Evolutionary conservation across 2,329 filamentous ascomycete species (phyloP), one percentile per base, ranked within the genome.

Genomic region (Neonectria neomacrospora): DNA sequence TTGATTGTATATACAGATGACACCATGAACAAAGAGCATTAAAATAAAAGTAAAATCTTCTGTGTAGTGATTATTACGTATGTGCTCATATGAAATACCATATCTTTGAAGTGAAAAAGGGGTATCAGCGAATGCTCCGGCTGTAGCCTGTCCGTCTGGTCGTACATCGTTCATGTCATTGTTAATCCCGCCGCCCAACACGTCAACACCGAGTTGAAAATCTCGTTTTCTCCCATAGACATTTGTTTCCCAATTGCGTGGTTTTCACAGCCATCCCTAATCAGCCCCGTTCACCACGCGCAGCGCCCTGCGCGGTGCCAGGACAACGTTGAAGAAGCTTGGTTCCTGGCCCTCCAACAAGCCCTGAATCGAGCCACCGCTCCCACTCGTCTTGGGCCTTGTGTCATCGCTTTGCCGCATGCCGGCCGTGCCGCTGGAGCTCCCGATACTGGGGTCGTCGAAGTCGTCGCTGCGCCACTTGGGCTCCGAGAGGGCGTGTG

Each of bases 221-320:
- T 20, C 41, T 47, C 44, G 18, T 22, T 58, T 11, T 39, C 39
- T 20, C 16, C 3, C 44, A 39, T 32, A 34, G 22, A 18, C n/a
- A 32, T n/a, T 20, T 16, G 7, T 12, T 16, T 41, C 11, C 22
- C 37, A 18, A 20, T 26, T 48, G 18, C 14, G 42, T 45, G 9
- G 14, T 11, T n/a, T 10, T 20, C 22, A 41, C 3, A 39, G 26
- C 11, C 30, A 20, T 6, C 18, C n/a, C 22, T 66, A 73, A 53
- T 81, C 80, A 53, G 75, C 75, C 14, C 76, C 79, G 52, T 92
- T 92, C 22, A 92, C 88, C 37, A 92, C 89, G 72, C 89, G 81
- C 79, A 92, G 78, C 71, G 89, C 91, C 72, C 90, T 80, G 71
- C 89, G 82, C 22, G 90, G 90, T 64, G 89, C 90, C 77, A 92